These are phyloP conservation scores for Saccharomyces paradoxus DNA, from an alignment of 805 yeast genomes.

Conservation along the genomic window DNA sequence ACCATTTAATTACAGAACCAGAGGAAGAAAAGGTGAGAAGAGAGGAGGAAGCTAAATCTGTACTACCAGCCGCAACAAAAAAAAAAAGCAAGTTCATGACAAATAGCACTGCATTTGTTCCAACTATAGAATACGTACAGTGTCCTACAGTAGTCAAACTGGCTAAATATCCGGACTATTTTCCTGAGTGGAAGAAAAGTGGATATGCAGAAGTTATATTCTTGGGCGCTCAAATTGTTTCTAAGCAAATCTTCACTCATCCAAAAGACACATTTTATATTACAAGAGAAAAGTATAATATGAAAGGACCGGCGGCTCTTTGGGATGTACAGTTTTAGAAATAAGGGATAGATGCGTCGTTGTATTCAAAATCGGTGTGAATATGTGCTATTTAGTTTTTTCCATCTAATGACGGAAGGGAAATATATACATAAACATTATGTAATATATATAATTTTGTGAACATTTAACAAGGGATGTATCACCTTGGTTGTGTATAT, in stretches of 20 bases:
- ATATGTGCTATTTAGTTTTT: not conserved
- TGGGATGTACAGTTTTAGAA: conserved; percentile 51
- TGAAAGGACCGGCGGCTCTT: conserved; percentile 71
- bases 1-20: conserved; percentile 40
- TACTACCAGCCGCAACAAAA: conserved; percentile 24
- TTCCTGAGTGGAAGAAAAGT: conserved; percentile 83
- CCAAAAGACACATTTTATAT: conserved; percentile 58
- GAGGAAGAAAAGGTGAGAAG: conserved; percentile 20
- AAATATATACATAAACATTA: conserved; percentile 1
- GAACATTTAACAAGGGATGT: not conserved
- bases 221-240: conserved; percentile 79
- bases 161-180: conserved; percentile 78
- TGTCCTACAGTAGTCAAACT: conserved; percentile 69
- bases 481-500: not conserved
- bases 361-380: not conserved
- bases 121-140: conserved; percentile 41
- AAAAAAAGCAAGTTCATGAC: conserved; percentile 22
- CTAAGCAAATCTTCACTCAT: conserved; percentile 74
- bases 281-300: conserved; percentile 62
- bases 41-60: conserved; percentile 28
- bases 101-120: conserved; percentile 23
- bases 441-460: not conserved
- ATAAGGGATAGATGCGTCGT: not conserved
- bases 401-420: not conserved
- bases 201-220: conserved; percentile 74